Base-by-base conservation (phyloP, 495 filamentous ascomycete species). In the Bacidia gigantensis region DNA sequence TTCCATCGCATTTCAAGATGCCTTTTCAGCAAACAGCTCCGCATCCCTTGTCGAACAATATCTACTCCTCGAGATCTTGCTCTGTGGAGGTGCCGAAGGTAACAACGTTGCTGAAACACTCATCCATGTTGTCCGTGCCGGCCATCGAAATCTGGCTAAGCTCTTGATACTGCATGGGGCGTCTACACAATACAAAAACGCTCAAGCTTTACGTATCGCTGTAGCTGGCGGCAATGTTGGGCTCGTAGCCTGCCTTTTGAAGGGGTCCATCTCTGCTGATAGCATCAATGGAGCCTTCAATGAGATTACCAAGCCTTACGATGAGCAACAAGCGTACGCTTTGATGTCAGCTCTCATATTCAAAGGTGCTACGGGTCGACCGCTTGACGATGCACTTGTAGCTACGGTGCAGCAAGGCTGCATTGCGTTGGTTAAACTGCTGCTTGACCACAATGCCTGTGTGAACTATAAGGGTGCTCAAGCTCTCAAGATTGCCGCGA, bases 391-490 rank as follows among this genome's bases (percentile, higher is more conserved):
- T 17, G 55, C 55, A 0, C 55, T 57, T 21, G 55, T 57, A 23
- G 22, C 14, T 21, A 51, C 55, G 11, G 50, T 53, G 11, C 51
- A 54, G 35, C 35, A 41, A 14, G 49, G 52, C 40, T 40, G 17
- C 17, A 22, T 26, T 18, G n/a, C 17, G 11, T 41, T 46, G 7
- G 48, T 41, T 12, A 24, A 26, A 25, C 40, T 57, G n/a, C 55
- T 57, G 20, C 39, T 57, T 14, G 51, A 57, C 25, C 55, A 57
- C 39, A 42, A 53, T 32, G 55, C 55, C 50, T 50, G 32, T 25
- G 51, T 52, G 3, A 40, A 53, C 11, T 42, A 46, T 23, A 46
- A 57, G 2, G 55, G 50, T 23, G 40, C 55, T 23, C 55, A 57
- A 32, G 44, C 55, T 17, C 55, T 57, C 18, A 43, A 44, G 22